Base-by-base conservation (phyloP, 495 filamentous ascomycete genomes). In the Thozetella sp. region DNA sequence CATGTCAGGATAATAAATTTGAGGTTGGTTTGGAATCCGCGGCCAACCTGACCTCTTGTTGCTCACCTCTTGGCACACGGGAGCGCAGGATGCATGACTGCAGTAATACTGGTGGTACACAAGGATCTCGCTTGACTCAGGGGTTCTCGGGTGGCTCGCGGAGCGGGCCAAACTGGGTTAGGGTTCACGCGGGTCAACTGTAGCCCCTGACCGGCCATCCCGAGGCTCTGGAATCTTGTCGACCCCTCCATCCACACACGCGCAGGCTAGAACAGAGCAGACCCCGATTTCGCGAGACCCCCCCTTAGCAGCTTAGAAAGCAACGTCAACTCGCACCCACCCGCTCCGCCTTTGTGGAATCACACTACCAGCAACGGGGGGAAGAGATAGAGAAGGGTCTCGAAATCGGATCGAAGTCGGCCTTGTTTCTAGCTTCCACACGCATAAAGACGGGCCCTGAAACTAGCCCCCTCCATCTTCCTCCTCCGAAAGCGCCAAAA, bases 321-420 rank as follows among this genome's bases (percentile, higher is more conserved):
- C 43, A 48, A 19, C 43, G 20, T 48, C 6, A 20, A 48, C 3
- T 48, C n/a, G 3, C 6, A 48, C 30, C 9, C 30, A 17, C 30
- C 9, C 17, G 30, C 30, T 17, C 17, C 30, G 30, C 9, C 9
- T 6, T 37, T 37, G 6, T 48, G 57, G 26, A 54, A 53, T 54
- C 50, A 54, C 6, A 37, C 17, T 37, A n/a, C n/a, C n/a, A n/a
- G 30, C 17, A 37, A 37, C 30, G 30, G 9, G 17, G 43, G 43
- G 20, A 48, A 48, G n/a, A n/a, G n/a, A n/a, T 17, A 24, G 19
- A 19, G 13, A 56, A 56, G 24, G 37, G 52, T 55, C 43, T 61
- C 59, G 45, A 61, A 61, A 52, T 59, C 50, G 50, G 24, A 43
- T 26, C 26, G 34, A 20, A 59, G 24, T 51, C 24, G 17, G 24